phyloP scores from a whole-genome alignment of 768 basidiomycete genomes.

The Pleurotus tuber-regium region DNA sequence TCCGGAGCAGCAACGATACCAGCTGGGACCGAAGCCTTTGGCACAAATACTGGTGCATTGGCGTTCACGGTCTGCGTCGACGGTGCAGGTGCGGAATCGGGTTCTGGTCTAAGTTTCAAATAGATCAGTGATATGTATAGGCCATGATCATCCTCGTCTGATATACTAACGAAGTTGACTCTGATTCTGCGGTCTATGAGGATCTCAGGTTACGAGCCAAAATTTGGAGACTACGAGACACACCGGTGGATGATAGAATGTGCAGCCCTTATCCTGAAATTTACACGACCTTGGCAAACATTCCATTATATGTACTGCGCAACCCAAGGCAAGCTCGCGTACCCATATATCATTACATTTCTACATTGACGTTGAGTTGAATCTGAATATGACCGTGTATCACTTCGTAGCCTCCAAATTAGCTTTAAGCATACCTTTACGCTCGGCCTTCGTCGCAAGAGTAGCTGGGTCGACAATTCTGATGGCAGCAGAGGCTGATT shows the following conservation, averaged over 20 bases:
- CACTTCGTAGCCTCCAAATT: constrained; percentile 7
- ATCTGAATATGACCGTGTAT: constrained; percentile 37
- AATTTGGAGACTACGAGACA: constrained; percentile 16
- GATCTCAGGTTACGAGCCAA: neutral
- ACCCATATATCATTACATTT: constrained; percentile 93
- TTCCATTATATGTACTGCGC: neutral
- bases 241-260: constrained; percentile 79
- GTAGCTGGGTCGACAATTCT: constrained; percentile 67
- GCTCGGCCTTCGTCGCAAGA: constrained; percentile 34
- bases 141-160: neutral
- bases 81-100: constrained; percentile 29
- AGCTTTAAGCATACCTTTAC: constrained; percentile 52
- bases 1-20: too few species aligned
- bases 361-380: constrained; percentile 78
- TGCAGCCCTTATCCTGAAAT: constrained; percentile 84
- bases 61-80: constrained; percentile 62
- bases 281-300: constrained; percentile 66
- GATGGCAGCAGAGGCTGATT: constrained; percentile 59
- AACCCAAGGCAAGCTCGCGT: constrained; percentile 14
- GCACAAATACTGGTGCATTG: constrained; percentile 84
- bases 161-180: constrained; percentile 28
- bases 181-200: constrained; percentile 22
- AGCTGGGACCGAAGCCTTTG: constrained; percentile 50
- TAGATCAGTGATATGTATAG: constrained; percentile 32
- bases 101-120: too few species aligned